These are phyloP conservation scores for Hygrophoropsis aurantiaca DNA, from an alignment of 768 basidiomycete species.

Conservation along the genomic window DNA sequence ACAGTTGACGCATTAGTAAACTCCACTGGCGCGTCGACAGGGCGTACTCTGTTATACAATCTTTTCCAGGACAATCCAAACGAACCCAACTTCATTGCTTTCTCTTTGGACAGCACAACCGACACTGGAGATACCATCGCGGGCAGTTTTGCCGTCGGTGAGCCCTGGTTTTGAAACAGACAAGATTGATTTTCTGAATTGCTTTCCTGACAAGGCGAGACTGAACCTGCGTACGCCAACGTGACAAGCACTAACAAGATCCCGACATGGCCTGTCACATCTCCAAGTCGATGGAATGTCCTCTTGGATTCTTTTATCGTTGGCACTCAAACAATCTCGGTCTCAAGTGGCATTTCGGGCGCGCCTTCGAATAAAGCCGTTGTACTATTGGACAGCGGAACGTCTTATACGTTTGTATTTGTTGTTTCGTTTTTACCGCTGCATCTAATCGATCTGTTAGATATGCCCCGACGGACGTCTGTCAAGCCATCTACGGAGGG, in stretches of 20 bases:
- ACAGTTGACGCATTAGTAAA: conserved; percentile 65
- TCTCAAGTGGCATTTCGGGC: conserved; percentile 52
- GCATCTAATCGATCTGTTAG: conserved; percentile 35
- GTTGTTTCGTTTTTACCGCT: conserved; percentile 25
- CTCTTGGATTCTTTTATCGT: conserved; percentile 73
- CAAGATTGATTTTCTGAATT: not conserved
- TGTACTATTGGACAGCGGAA: conserved; percentile 75
- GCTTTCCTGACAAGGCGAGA: conserved; percentile 60
- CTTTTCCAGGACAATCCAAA: conserved; percentile 65
- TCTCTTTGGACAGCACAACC: conserved; percentile 64
- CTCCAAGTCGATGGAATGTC: conserved; percentile 73
- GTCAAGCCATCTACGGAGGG: conserved; percentile 66
- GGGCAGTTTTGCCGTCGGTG: conserved; percentile 75
- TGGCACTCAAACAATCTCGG: conserved; percentile 47
- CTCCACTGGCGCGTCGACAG: conserved; percentile 53
- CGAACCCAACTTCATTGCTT: conserved; percentile 80
- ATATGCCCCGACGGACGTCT: conserved; percentile 66
- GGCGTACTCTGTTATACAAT: conserved; percentile 74
- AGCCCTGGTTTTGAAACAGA: conserved; percentile 9
- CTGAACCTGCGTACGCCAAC: conserved; percentile 58
- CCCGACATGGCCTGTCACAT: conserved; percentile 67
- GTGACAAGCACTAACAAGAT: conserved; percentile 60
- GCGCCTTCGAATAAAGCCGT: conserved; percentile 74
- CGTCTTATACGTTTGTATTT: conserved; percentile 77
- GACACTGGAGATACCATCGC: conserved; percentile 52